phyloP scores from a whole-genome alignment of 2,329 filamentous ascomycete species.

The Neurospora sp. region DNA sequence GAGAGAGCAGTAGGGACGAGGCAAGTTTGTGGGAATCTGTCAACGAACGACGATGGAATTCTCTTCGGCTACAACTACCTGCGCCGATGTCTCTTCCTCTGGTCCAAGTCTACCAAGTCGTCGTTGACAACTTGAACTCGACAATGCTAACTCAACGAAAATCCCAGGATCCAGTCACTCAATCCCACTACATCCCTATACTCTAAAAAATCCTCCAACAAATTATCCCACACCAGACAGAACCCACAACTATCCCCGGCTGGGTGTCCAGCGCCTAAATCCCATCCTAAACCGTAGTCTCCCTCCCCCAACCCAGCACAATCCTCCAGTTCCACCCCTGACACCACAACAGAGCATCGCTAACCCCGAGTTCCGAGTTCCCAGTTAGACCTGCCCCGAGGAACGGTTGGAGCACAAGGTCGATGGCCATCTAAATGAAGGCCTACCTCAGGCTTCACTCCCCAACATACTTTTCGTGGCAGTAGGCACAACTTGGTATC shows the following conservation, averaged over 20 bases:
- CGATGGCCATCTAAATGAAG: too few species aligned
- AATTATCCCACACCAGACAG: background rate
- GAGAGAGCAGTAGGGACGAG: background rate
- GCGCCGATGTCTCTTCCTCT: background rate
- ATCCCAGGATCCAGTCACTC: background rate
- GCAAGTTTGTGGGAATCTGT: background rate
- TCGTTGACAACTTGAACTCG: background rate
- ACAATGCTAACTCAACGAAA: too few species aligned
- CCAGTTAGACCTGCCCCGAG: background rate
- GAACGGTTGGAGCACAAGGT: background rate
- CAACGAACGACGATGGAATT: background rate
- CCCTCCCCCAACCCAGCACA: background rate
- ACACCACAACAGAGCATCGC: background rate
- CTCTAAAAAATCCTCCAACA: background rate
- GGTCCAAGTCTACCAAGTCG: background rate
- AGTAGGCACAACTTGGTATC: background rate
- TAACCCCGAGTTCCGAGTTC: background rate
- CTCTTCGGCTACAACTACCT: background rate
- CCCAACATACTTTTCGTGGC: background rate
- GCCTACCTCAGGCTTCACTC: too few species aligned
- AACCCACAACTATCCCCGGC: background rate
- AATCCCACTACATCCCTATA: background rate
- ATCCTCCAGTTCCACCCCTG: background rate
- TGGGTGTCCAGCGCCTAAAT: background rate
- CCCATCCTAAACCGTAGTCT: background rate